phyloP scores from a whole-genome alignment of 2,329 filamentous ascomycete genomes.

The Colletotrichum echinochloae region DNA sequence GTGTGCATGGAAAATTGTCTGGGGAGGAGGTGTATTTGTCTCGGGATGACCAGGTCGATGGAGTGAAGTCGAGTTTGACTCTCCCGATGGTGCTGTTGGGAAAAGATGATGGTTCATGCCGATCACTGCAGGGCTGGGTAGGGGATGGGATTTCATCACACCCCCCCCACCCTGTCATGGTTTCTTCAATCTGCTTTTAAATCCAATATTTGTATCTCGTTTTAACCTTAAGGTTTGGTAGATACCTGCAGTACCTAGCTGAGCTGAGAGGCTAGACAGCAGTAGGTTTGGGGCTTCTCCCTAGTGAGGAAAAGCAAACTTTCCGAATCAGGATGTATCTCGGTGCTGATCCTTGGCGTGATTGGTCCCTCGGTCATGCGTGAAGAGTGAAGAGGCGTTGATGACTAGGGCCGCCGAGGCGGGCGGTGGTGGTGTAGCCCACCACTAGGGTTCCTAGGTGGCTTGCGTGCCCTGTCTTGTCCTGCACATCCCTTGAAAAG shows the following conservation, averaged over 20 bases:
- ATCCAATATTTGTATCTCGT: no score
- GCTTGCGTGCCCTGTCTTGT: background rate
- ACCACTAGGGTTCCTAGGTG: background rate
- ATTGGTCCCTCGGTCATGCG: conserved; percentile 20
- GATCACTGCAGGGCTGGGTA: conserved; percentile 9
- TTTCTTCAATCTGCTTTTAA: no score
- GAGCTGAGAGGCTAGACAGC: background rate
- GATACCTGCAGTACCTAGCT: background rate
- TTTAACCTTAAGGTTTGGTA: no score
- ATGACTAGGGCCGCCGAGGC: conserved; percentile 6
- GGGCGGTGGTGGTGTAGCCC: background rate
- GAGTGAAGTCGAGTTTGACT: conserved; percentile 31
- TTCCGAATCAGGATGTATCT: conserved; percentile 25
- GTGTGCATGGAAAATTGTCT: conserved; percentile 4
- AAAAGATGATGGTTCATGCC: background rate
- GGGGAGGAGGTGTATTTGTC: background rate
- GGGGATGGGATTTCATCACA: background rate
- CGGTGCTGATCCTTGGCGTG: conserved; percentile 29
- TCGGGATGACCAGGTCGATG: background rate
- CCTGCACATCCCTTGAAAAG: background rate
- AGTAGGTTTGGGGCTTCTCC: no score
- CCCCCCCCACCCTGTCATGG: no score
- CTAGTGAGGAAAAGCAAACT: background rate
- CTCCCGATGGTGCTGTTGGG: background rate
- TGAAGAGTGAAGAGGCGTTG: background rate